Evolutionary conservation across 805 yeast genomes (phyloP), one percentile per base, ranked within the genome.

Genomic region (Candida tammaniensis): DNA sequence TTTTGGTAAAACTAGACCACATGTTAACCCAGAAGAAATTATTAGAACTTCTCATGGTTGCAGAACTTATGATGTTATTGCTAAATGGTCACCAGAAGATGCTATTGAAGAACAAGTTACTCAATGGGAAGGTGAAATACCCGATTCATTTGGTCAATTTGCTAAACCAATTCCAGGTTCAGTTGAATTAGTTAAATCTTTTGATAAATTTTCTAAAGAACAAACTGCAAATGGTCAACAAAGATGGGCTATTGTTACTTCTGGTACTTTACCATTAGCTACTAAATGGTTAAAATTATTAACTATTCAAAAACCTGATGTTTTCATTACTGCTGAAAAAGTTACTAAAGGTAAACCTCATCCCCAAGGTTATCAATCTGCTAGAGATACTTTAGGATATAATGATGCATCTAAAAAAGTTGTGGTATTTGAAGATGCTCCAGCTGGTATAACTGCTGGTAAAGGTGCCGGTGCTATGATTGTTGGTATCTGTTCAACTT

Each of bases 211-310:
- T 36, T 80, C 82, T 40, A 61, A 44, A 44, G 48, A 51, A 59
- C 59, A 54, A 17, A 64, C 71, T 19, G 55, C 42, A 68, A 66
- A 62, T 47, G 61, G 62, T 40, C 39, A 58, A 46, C 72, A 66
- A 54, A 78, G 78, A 62, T 86, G 95, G 87, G 91, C 89, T 37
- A 82, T 86, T 52, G 95, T 87, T 44, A 86, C 95, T 18, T 78
- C 87, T 32, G 95, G 95, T 48, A 81, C 89, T 38, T 69, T 72
- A 44, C 80, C 76, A 23, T 72, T 86, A 69, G 95, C 94, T 36
- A 68, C 78, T 49, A 76, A 80, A 48, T 86, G 95, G 93, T 78
- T 86, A 57, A 64, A 68, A 45, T 74, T 83, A 57, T 69, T 84
- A 54, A 55, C 61, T 27, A 72, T 74, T 31, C 69, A 70, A 36